Base-by-base conservation (phyloP, 2,329 filamentous ascomycete genomes). In the Aureobasidium melanogenum region DNA sequence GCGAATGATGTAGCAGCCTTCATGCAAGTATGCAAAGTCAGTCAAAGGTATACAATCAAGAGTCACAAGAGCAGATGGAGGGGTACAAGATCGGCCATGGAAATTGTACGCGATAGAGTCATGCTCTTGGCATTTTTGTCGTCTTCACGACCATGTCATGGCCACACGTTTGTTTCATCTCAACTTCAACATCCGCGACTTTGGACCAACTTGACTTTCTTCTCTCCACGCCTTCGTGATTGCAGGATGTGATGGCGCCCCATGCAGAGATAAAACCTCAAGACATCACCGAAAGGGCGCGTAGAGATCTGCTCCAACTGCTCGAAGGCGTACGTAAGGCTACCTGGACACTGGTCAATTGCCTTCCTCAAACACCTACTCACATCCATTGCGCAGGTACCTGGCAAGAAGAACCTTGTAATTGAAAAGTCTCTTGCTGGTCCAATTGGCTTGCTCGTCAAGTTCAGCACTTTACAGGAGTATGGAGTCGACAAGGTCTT, bases 401-500 rank as follows among this genome's bases (percentile, higher is more conserved):
- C 93, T 72, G 95, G 95, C 68, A 99, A 97, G 84, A 99, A 99
- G 82, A 97, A 97, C 71, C 81, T 99, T 64, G 89, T 99, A 57
- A 88, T 99, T 71, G 93, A 97, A 74, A 89, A 88, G 75, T 87
- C 87, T 69, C 82, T 99, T 68, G 91, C 93, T 67, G 94, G 93
- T 26, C 90, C 92, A 32, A 83, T 99, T 67, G 91, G 92, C 63
- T 82, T 93, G 63, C 88, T 99, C 67, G 91, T 96, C 77, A 97
- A 97, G 74, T 96, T 97, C 71, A 93, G 93, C 24, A 93, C 89
- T 10, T 82, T 97, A 17, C 91, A 97, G 72, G 94, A 99, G 71
- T 97, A 97, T 77, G 95, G 95, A 32, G 92, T 99, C 67, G 92
- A 97, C 75, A 96, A 96, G 75, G 90, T 97, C 67, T 99, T 97